Evolutionary conservation across 2,329 filamentous ascomycete genomes (phyloP).

Genomic region (Beauveria scarabaeidicola): DNA sequence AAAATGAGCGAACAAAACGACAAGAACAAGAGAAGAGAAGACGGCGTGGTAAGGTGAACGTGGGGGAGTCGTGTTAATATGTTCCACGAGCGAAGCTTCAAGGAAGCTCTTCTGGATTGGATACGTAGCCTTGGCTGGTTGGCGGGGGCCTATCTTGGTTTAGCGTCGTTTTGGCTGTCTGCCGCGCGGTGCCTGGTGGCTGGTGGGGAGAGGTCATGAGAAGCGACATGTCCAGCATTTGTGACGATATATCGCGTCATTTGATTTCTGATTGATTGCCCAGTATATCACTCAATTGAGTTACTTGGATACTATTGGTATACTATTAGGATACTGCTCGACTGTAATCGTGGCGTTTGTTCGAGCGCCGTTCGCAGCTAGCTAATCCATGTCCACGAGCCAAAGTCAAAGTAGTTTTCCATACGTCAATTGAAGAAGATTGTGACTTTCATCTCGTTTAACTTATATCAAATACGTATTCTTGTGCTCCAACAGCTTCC

Average conservation of each 20-base stretch:
- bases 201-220: not conserved
- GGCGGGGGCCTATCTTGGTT: not conserved
- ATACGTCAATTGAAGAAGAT: not conserved
- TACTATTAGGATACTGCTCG: no score
- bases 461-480: not conserved
- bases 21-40: not conserved
- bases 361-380: no score
- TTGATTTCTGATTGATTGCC: no score
- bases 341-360: no score
- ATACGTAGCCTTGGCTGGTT: slow-evolving; percentile 11
- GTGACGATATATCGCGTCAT: not conserved
- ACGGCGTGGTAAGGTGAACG: not conserved
- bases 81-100: slow-evolving; percentile 9
- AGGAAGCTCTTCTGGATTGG: slow-evolving; percentile 8
- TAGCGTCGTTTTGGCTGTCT: not conserved
- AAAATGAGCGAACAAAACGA: not conserved
- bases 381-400: no score
- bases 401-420: no score
- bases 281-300: not conserved
- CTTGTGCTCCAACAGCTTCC: not conserved
- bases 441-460: no score
- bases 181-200: not conserved
- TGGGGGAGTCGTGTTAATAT: slow-evolving; percentile 2
- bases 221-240: not conserved
- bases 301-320: not conserved